phyloP scores from a whole-genome alignment of 768 basidiomycete genomes.

The Russula sp. region DNA sequence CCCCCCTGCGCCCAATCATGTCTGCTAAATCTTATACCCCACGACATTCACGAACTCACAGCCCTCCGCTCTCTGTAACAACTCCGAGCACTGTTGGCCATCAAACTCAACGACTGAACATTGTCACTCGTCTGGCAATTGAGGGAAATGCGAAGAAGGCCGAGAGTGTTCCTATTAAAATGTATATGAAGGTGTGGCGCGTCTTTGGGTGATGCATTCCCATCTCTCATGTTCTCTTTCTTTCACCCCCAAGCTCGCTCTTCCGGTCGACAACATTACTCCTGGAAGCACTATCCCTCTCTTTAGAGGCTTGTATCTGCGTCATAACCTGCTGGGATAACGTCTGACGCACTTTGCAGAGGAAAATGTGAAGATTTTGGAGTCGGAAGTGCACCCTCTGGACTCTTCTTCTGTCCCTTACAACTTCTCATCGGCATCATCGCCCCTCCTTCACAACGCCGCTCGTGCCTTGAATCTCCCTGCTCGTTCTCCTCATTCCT shows the following conservation, averaged over 20 bases:
- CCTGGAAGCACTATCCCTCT: constrained; percentile 67
- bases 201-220: not conserved
- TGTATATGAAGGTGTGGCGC: constrained; percentile 66
- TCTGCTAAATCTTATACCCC: constrained; percentile 18
- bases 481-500: constrained; percentile 52
- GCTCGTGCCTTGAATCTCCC: constrained; percentile 64
- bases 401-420: constrained; percentile 68
- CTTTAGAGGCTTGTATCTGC: constrained; percentile 50
- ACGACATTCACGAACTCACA: constrained; percentile 27
- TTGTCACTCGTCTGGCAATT: constrained; percentile 68
- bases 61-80: constrained; percentile 30
- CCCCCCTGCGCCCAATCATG: not conserved
- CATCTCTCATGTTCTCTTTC: not conserved
- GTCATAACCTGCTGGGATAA: not conserved
- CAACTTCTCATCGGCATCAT: constrained; percentile 59
- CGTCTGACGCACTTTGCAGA: constrained; percentile 38
- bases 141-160: constrained; percentile 67
- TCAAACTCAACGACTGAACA: constrained; percentile 45
- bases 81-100: constrained; percentile 25
- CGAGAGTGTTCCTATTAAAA: constrained; percentile 61
- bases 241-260: constrained; percentile 40
- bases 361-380: constrained; percentile 71
- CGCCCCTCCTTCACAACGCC: constrained; percentile 61
- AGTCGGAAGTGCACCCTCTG: constrained; percentile 70
- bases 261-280: constrained; percentile 58